Percentiles rank a stretch among this genome's conserved stretches.
phyloP scores from a whole-genome alignment of 352 stramenopile species.

The Globisporangium carolinianum region DNA sequence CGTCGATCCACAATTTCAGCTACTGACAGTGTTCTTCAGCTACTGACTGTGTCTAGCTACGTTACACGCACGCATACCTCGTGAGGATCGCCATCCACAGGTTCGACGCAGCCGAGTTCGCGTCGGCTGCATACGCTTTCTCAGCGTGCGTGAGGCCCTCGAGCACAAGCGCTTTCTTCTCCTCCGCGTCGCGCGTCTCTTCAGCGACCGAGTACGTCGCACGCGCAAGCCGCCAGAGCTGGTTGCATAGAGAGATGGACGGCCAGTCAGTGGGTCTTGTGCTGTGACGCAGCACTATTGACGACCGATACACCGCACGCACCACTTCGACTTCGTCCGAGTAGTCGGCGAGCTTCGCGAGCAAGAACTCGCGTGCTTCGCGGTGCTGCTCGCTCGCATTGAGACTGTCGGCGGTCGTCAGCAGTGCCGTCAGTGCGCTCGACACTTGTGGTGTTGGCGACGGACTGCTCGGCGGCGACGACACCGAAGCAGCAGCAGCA shows the following conservation, averaged over 20 bases:
- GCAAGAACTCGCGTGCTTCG: slow-evolving; percentile 35
- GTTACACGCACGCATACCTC: slow-evolving; percentile 14
- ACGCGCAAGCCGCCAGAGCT: slow-evolving; percentile 61
- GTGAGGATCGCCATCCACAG: slow-evolving; percentile 79
- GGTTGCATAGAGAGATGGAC: background rate
- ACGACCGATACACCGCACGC: background rate
- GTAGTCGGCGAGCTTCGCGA: slow-evolving; percentile 26
- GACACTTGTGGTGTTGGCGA: slow-evolving; percentile 13
- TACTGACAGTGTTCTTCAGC: too few species aligned
- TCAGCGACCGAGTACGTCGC: slow-evolving; percentile 57
- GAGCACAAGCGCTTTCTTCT: slow-evolving; percentile 49
- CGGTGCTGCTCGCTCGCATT: slow-evolving; percentile 40
- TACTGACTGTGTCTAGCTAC: too few species aligned
- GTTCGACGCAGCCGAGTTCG: slow-evolving; percentile 45
- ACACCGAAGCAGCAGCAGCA: too few species aligned
- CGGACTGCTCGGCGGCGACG: background rate
- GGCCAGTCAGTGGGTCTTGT: too few species aligned
- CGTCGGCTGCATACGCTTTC: slow-evolving; percentile 38
- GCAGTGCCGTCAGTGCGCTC: slow-evolving; percentile 22
- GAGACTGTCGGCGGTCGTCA: slow-evolving; percentile 36
- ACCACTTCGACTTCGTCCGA: slow-evolving; percentile 46
- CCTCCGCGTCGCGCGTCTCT: slow-evolving; percentile 24
- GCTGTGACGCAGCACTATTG: too few species aligned
- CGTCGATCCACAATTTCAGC: too few species aligned
- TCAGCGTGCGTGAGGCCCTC: slow-evolving; percentile 48